A percentile compares a stretch with the other conserved stretches of the same genome.
phyloP scores from a whole-genome alignment of 2,329 filamentous ascomycete species.

The Lasiodiplodia hormozganensis region DNA sequence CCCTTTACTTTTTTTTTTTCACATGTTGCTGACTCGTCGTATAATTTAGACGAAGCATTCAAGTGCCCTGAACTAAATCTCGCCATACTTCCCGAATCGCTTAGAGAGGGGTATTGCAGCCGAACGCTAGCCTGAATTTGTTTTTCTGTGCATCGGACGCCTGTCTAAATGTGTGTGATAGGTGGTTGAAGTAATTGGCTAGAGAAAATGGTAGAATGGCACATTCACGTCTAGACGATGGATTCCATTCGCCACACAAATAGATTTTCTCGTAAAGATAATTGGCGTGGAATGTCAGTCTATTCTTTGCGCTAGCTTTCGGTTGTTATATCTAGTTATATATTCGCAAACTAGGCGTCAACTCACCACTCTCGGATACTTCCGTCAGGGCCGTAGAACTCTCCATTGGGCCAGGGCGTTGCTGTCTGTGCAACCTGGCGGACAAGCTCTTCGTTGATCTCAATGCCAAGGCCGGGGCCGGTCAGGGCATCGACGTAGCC shows the following conservation, averaged over 20 bases:
- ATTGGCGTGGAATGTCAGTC: neutral
- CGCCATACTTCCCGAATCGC: neutral
- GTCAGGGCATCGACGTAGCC: conserved; percentile 68
- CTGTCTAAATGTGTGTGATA: too few species aligned
- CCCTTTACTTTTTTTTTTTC: neutral
- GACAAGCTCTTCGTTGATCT: conserved; percentile 72
- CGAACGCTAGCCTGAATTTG: too few species aligned
- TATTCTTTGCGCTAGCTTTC: neutral
- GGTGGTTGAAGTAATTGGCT: too few species aligned
- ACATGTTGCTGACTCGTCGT: neutral
- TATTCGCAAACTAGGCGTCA: neutral
- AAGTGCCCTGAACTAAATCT: neutral
- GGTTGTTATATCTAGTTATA: neutral
- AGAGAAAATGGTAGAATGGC: too few species aligned
- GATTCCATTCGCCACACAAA: neutral
- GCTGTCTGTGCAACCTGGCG: conserved; percentile 65
- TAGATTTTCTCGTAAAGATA: neutral
- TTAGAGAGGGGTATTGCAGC: neutral
- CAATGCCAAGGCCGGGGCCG: conserved; percentile 71
- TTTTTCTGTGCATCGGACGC: too few species aligned
- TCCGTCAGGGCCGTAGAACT: conserved; percentile 72
- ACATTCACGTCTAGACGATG: too few species aligned
- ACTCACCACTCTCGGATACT: conserved; percentile 71
- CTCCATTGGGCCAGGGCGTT: conserved; percentile 69
- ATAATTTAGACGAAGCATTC: neutral